phyloP scores from a whole-genome alignment of 768 basidiomycete species.

The Pleurotus sapidus region DNA sequence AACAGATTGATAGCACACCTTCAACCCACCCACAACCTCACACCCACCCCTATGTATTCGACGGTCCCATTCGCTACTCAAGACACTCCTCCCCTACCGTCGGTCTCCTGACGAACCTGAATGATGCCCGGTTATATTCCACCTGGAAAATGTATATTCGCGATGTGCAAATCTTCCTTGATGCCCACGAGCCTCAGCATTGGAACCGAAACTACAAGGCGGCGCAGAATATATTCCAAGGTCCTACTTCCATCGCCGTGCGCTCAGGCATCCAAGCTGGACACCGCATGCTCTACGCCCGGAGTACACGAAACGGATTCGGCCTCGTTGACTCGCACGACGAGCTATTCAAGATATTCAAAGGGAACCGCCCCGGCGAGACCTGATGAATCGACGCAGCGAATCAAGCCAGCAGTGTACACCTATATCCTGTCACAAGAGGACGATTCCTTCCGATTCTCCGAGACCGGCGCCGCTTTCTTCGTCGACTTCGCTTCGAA shows the following conservation, averaged over 20 bases:
- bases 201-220: slow-evolving; percentile 71
- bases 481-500: slow-evolving; percentile 86
- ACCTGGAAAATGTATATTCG: slow-evolving; percentile 78
- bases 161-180: slow-evolving; percentile 57
- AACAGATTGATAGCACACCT: slow-evolving; percentile 55
- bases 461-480: slow-evolving; percentile 84
- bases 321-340: slow-evolving; percentile 50
- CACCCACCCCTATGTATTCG: slow-evolving; percentile 58
- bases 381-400: slow-evolving; percentile 20
- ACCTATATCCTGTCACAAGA: slow-evolving; percentile 80
- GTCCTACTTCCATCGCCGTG: slow-evolving; percentile 59
- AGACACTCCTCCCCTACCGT: slow-evolving; percentile 70
- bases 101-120: slow-evolving; percentile 59
- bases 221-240: slow-evolving; percentile 69
- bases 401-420: slow-evolving; percentile 80
- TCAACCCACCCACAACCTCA: slow-evolving; percentile 35
- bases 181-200: slow-evolving; percentile 47
- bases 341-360: slow-evolving; percentile 51
- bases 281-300: slow-evolving; percentile 73
- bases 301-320: slow-evolving; percentile 58
- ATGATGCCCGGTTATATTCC: slow-evolving; percentile 63
- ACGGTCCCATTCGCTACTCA: slow-evolving; percentile 72
- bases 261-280: slow-evolving; percentile 70
- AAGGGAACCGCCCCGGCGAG: slow-evolving; percentile 24
- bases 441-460: slow-evolving; percentile 78